Percentiles rank a stretch among this genome's conserved stretches.
Evolutionary conservation across 2,329 filamentous ascomycete genomes (phyloP).

Genomic region (Aspergillus transmontanensis): DNA sequence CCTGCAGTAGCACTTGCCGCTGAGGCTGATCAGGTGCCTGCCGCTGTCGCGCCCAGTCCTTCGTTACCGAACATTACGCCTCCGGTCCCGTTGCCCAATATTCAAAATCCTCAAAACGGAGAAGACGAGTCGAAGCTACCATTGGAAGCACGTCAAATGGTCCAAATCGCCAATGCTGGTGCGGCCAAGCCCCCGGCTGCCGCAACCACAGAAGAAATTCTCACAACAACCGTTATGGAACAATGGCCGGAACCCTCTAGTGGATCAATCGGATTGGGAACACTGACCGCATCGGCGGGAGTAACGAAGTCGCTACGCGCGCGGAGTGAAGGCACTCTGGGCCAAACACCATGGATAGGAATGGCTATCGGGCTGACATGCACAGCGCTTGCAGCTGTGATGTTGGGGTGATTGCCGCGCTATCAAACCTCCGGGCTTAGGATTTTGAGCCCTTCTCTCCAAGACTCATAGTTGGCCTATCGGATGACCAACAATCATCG

Average conservation of each 20-base stretch:
- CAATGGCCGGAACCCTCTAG: constrained; percentile 32
- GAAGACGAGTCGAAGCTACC: constrained; percentile 9
- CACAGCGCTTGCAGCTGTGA: constrained; percentile 41
- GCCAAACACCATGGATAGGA: constrained; percentile 45
- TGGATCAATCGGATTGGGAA: constrained; percentile 36
- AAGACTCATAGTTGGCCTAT: background rate
- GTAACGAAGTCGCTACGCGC: constrained; percentile 32
- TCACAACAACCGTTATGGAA: constrained; percentile 26
- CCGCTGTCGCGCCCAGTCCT: constrained; percentile 27
- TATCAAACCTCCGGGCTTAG: background rate
- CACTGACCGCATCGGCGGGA: constrained; percentile 20
- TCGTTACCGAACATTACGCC: constrained; percentile 22
- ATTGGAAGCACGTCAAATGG: constrained; percentile 14
- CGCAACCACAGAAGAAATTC: constrained; percentile 12
- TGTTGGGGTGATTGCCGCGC: constrained; percentile 34
- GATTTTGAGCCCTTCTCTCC: background rate
- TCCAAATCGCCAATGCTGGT: constrained; percentile 6
- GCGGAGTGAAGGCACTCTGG: constrained; percentile 42
- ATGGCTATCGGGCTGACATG: constrained; percentile 45
- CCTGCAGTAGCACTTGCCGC: constrained; percentile 27
- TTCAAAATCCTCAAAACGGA: constrained; percentile 6
- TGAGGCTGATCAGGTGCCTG: constrained; percentile 28
- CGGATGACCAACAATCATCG: background rate
- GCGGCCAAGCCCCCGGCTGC: constrained; percentile 1
- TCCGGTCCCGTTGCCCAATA: constrained; percentile 17